These are phyloP conservation scores for Eucalyptus leucophloia DNA, from an alignment of 345 rosid genomes.

Conservation along the genomic window DNA sequence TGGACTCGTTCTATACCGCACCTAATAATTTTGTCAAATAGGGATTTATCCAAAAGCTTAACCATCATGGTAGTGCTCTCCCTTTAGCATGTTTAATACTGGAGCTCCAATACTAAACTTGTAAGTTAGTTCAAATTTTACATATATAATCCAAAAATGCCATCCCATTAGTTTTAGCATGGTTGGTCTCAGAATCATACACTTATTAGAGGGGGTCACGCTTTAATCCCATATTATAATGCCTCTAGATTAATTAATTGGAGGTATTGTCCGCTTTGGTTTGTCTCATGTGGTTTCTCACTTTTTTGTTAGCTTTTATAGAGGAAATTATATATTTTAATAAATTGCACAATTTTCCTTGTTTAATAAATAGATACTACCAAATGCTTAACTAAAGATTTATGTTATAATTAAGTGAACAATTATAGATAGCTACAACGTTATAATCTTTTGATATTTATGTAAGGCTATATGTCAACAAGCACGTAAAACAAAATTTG, in stretches of 20 bases:
- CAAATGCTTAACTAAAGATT: neutral
- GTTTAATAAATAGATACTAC: neutral
- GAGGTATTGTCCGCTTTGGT: neutral
- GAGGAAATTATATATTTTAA: neutral
- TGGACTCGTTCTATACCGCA: rapidly evolving
- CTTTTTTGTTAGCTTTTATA: neutral
- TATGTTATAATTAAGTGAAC: neutral
- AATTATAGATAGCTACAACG: neutral
- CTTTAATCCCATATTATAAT: neutral
- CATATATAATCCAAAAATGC: neutral
- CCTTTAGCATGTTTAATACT: neutral
- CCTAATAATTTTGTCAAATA: neutral
- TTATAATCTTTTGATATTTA: neutral
- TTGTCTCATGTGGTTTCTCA: neutral
- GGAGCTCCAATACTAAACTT: neutral
- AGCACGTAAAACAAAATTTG: neutral
- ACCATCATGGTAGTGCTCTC: neutral
- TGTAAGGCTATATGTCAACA: neutral
- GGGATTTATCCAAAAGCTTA: neutral
- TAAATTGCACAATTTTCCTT: neutral
- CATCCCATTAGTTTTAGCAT: neutral
- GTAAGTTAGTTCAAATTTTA: neutral
- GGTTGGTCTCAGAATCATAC: neutral
- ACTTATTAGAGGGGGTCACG: neutral
- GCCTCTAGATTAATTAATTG: neutral